These are phyloP conservation scores for Eragrostis curvula DNA, from an alignment of 176 grass and related monocot species.

Conservation along the genomic window DNA sequence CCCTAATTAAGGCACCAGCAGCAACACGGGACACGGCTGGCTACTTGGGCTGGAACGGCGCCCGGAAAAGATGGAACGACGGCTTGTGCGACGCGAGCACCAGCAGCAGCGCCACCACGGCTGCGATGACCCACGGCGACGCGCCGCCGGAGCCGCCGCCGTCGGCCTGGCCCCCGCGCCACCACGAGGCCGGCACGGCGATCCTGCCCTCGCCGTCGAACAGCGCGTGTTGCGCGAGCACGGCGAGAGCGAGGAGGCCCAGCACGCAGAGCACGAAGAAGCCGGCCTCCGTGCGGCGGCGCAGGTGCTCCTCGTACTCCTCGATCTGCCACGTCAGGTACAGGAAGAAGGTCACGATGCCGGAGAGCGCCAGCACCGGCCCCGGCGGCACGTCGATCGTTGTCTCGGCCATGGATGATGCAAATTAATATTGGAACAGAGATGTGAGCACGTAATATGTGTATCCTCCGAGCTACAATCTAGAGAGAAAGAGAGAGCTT, in stretches of 20 bases:
- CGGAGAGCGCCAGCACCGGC: conserved; percentile 13
- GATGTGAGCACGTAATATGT: neutral
- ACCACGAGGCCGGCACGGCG: conserved; percentile 11
- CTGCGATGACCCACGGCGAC: conserved; percentile 36
- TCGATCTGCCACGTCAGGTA: conserved; percentile 38
- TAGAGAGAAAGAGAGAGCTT: neutral
- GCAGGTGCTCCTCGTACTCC: conserved; percentile 41
- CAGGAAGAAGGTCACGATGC: conserved; percentile 36
- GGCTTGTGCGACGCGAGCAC: conserved; percentile 34
- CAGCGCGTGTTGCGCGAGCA: conserved; percentile 33
- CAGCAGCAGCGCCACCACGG: conserved; percentile 27
- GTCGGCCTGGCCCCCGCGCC: neutral
- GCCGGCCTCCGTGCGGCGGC: conserved; percentile 14
- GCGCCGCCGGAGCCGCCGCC: neutral
- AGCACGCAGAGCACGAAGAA: conserved; percentile 24
- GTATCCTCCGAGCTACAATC: neutral
- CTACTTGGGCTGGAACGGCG: neutral
- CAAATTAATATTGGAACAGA: no score
- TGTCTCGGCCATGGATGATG: neutral
- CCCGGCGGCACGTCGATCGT: neutral
- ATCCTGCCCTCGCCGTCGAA: neutral
- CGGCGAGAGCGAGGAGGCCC: conserved; percentile 8
- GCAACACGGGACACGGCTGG: neutral
- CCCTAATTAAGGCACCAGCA: no score
- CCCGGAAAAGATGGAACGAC: conserved; percentile 7